Conservation (phyloP, 805 yeast genomes). For the Barnettozyma californica region DNA sequence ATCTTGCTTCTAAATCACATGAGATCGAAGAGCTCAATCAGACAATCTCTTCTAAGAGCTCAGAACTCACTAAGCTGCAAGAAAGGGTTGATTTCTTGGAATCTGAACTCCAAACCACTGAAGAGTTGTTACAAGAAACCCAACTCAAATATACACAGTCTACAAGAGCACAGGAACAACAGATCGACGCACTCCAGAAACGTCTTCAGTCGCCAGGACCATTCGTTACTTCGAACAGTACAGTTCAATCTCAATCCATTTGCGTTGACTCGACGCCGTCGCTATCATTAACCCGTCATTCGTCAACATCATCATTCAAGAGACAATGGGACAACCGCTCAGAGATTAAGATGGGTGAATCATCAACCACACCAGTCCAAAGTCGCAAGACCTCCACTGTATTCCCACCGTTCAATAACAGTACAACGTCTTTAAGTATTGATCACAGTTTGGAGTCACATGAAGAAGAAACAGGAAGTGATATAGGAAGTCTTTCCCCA, state of each 20-base stretch:
- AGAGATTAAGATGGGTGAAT: conserved; percentile 40
- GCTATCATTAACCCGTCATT: conserved; percentile 5
- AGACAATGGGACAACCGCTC: conserved; percentile 23
- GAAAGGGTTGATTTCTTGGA: conserved; percentile 18
- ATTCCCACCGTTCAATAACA: neutral
- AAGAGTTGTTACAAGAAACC: conserved; percentile 20
- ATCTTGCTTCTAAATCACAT: conserved; percentile 24
- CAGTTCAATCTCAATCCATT: conserved; percentile 16
- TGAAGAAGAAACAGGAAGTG: neutral
- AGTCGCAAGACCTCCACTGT: conserved; percentile 21
- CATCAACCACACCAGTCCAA: conserved; percentile 41
- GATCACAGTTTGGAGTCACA: conserved; percentile 4
- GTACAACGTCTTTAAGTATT: conserved; percentile 11
- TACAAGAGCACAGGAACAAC: conserved; percentile 14
- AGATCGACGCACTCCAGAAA: conserved; percentile 16
- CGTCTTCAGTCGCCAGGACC: conserved; percentile 11
- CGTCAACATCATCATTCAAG: conserved; percentile 17
- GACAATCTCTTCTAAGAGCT: conserved; percentile 19
- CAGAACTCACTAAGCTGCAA: conserved; percentile 23
- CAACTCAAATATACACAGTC: conserved; percentile 15
- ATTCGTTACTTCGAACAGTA: neutral
- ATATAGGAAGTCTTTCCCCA: neutral
- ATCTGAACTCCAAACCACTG: conserved; percentile 23
- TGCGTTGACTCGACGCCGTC: neutral
- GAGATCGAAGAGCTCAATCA: conserved; percentile 18